phyloP scores from a whole-genome alignment of 192 early-diverging fungal genomes.

The Dissophora ornata region DNA sequence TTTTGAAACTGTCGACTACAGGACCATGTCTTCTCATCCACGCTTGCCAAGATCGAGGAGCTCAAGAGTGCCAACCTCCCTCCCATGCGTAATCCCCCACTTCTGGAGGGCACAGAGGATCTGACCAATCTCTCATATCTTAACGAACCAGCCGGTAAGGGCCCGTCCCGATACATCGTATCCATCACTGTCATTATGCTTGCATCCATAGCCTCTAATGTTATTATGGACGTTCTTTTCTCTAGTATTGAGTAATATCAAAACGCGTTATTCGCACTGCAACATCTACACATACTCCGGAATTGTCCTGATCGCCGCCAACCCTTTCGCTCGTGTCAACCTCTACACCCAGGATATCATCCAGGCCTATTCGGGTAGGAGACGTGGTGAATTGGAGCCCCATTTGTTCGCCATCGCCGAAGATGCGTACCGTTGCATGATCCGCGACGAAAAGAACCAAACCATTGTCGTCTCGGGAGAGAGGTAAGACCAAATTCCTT shows the following conservation, averaged over 20 bases:
- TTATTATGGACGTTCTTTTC: background rate
- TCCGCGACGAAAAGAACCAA: slow-evolving; percentile 93
- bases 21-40: slow-evolving; percentile 80
- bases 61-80: slow-evolving; percentile 80
- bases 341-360: slow-evolving; percentile 94
- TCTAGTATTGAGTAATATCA: slow-evolving; percentile 91
- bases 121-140: slow-evolving; percentile 93
- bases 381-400: slow-evolving; percentile 96
- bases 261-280: slow-evolving; percentile 88
- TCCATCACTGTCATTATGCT: background rate
- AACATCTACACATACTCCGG: slow-evolving; percentile 99
- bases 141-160: slow-evolving; percentile 85
- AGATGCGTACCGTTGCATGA: slow-evolving; percentile 97
- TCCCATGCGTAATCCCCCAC: slow-evolving; percentile 94
- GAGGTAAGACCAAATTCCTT: no score
- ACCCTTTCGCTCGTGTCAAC: slow-evolving; percentile 90
- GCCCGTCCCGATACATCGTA: background rate
- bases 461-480: slow-evolving; percentile 99
- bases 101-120: slow-evolving; percentile 90
- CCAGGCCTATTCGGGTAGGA: slow-evolving; percentile 92
- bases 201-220: background rate
- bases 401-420: slow-evolving; percentile 99
- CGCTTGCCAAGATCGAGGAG: slow-evolving; percentile 73
- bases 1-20: slow-evolving; percentile 34
- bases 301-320: slow-evolving; percentile 98